Conservation (phyloP, 495 filamentous ascomycete species). For the Glutinoglossum americanum region DNA sequence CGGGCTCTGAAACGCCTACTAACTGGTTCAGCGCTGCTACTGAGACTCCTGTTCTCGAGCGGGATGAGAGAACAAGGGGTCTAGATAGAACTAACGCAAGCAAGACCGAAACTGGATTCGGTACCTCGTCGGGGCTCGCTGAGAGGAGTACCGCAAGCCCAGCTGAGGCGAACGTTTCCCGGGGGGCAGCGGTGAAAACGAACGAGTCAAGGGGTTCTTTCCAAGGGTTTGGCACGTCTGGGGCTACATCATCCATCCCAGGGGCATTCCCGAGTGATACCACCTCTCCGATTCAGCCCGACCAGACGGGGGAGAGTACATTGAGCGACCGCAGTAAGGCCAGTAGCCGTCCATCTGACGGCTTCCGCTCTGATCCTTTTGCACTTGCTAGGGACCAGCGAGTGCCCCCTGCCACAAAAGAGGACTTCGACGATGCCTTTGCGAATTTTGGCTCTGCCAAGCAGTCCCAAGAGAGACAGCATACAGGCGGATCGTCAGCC, state of each 20-base stretch:
- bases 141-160: not conserved
- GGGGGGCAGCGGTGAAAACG: not conserved
- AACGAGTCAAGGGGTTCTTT: slow-evolving; percentile 14
- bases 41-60: slow-evolving; percentile 26
- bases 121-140: not conserved
- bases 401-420: slow-evolving; percentile 34
- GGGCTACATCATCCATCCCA: slow-evolving; percentile 22
- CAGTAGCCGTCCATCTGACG: slow-evolving; percentile 13
- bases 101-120: not conserved
- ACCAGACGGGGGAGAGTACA: slow-evolving; percentile 29
- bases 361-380: slow-evolving; percentile 28
- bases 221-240: slow-evolving; percentile 12
- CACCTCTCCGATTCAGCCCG: slow-evolving; percentile 21
- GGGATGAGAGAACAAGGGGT: slow-evolving; percentile 15
- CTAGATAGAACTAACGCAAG: slow-evolving; percentile 11
- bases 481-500: slow-evolving; percentile 14
- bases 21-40: slow-evolving; percentile 18
- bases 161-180: not conserved
- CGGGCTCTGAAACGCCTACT: slow-evolving; percentile 37
- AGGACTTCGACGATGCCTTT: slow-evolving; percentile 60
- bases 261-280: slow-evolving; percentile 36
- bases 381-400: slow-evolving; percentile 26
- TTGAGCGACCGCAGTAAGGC: slow-evolving; percentile 18
- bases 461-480: slow-evolving; percentile 19
- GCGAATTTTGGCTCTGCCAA: slow-evolving; percentile 29